Evolutionary conservation across 1,284 basidiomycete species (phyloP), one percentile per base, ranked within the genome.

Genomic region (Rhizoctonia solani): DNA sequence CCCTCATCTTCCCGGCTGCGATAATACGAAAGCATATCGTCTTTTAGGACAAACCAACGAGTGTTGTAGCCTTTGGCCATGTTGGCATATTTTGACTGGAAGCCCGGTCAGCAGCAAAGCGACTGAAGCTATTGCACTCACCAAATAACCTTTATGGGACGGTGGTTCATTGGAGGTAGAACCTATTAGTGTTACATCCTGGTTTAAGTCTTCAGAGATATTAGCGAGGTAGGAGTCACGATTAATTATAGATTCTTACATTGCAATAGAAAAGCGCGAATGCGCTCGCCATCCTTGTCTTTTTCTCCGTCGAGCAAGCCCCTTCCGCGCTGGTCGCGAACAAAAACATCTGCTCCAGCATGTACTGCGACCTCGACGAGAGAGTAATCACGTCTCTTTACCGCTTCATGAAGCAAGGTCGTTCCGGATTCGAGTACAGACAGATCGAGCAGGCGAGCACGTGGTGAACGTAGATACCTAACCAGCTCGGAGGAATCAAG

Each of bases 11-110:
- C 93, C 73, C 95, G 92, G 73, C 90, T 89, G 37, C 92, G 90
- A 75, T 94, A 96, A 75, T 96, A 95, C 29, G 90, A 92, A 11
- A 96, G 78, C 34, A 90, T 81, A 4, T 94, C 96, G 69, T 92
- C 86, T 72, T 92, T 87, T 41, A 98, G 83, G 0, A 98, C 94
- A 74, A 98, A 97, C 94, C 95, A 98, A 0, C 96, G 83, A 0
- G 91, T 91, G 72, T 89, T 90, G 78, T 95, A 98, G 0, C 96
- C 95, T 72, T 87, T 87, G 0, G 93, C 93, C 42, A 95, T 88
- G 72, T 95, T 96, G 3, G 90, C 88, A 76, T 94, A 96, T 77
- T 96, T 96, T 74, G 89, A 91, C 19, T 77, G 67, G 56, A 68
- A 52, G 19, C 67, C 52, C 41, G 69, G 69, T 56, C 19, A 66